Conservation (phyloP, 257 asterid genomes). For the Paraleonurus japonicus region DNA sequence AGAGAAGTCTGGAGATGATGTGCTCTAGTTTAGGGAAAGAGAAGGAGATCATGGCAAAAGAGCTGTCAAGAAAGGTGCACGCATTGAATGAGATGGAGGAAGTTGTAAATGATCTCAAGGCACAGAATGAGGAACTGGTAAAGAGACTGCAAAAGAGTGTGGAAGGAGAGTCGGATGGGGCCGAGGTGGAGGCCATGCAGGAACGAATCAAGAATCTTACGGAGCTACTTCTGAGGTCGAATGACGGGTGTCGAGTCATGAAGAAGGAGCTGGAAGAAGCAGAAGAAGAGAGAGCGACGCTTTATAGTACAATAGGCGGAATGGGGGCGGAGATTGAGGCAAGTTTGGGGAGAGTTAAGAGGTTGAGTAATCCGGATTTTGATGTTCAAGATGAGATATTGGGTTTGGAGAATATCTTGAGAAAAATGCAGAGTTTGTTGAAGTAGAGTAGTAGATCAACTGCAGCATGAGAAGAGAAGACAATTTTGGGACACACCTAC, state of each 20-base stretch:
- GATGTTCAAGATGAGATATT: slow-evolving; percentile 10
- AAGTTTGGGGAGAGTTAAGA: neutral
- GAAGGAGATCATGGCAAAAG: slow-evolving; percentile 69
- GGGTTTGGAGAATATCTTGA: slow-evolving; percentile 17
- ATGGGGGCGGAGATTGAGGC: slow-evolving; percentile 13
- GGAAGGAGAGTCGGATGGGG: neutral
- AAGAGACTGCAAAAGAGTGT: slow-evolving; percentile 41
- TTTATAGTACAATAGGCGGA: neutral
- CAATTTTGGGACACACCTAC: neutral
- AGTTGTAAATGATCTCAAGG: slow-evolving; percentile 44
- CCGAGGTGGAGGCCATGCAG: neutral
- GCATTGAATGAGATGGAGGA: slow-evolving; percentile 60
- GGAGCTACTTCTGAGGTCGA: slow-evolving; percentile 37
- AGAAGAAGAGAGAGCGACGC: neutral
- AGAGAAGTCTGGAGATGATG: slow-evolving; percentile 64
- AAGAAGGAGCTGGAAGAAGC: slow-evolving; percentile 13
- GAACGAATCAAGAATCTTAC: slow-evolving; percentile 45
- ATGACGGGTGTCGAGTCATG: slow-evolving; percentile 12
- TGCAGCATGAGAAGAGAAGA: slow-evolving; percentile 18
- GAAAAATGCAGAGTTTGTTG: neutral
- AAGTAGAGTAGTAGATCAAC: slow-evolving; percentile 26
- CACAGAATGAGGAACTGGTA: slow-evolving; percentile 43
- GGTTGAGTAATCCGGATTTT: neutral
- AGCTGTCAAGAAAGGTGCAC: slow-evolving; percentile 53
- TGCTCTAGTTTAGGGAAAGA: slow-evolving; percentile 73